Conservation (phyloP, 441 rosid species). For the Syzygium malaccense region DNA sequence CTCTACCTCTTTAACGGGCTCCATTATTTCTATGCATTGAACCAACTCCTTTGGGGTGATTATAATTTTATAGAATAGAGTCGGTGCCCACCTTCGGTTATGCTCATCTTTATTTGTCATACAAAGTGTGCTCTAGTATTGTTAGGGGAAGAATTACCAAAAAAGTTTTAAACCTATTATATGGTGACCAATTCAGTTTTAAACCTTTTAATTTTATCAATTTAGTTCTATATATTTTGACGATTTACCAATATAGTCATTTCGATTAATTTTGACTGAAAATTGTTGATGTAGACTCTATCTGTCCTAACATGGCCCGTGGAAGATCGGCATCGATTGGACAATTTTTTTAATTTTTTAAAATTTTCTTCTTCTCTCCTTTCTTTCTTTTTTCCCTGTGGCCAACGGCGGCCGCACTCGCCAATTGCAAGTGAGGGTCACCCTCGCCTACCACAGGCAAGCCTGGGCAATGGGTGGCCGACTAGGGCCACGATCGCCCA, state of each 20-base stretch:
- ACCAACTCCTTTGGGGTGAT: not conserved
- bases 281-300: no score
- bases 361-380: not conserved
- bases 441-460: not conserved
- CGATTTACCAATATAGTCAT: not conserved
- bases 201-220: fast-evolving
- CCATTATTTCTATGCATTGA: not conserved
- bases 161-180: not conserved
- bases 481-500: not conserved
- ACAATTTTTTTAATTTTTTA: not conserved
- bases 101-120: not conserved
- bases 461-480: not conserved
- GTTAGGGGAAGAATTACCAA: not conserved
- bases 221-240: no score
- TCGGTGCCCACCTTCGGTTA: not conserved
- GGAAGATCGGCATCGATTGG: no score
- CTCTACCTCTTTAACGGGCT: not conserved
- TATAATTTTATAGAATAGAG: not conserved
- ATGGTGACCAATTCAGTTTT: no score
- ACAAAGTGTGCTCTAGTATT: not conserved
- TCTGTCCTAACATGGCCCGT: not conserved
- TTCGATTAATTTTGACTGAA: fast-evolving
- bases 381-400: no score
- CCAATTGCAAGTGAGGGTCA: no score
- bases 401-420: no score